Conservation (phyloP, 768 basidiomycete genomes). For the Trametes villosa region DNA sequence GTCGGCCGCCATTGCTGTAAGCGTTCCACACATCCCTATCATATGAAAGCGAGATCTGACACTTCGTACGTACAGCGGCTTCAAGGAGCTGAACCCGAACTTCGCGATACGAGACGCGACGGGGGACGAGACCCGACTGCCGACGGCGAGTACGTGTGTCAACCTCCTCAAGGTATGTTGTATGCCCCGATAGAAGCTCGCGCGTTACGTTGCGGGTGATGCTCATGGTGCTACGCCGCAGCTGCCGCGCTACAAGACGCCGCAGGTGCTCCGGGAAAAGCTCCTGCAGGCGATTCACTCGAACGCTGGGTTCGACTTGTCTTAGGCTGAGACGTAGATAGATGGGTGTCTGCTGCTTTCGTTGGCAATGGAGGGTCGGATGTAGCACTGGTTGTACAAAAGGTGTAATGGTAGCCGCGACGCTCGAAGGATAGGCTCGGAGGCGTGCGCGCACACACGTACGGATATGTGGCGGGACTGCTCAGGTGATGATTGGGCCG, state of each 20-base stretch:
- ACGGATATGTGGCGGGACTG: too few species aligned
- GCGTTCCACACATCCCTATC: constrained; percentile 31
- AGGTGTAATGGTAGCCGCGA: background rate
- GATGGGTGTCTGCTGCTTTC: background rate
- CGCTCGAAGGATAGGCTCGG: background rate
- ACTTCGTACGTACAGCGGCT: constrained; percentile 54
- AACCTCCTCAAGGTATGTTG: constrained; percentile 81
- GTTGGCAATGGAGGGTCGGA: background rate
- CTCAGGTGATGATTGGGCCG: background rate
- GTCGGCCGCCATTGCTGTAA: constrained; percentile 84
- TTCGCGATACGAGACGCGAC: constrained; percentile 89
- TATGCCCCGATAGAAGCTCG: too few species aligned
- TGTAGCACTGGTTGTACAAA: background rate
- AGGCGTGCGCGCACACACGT: too few species aligned
- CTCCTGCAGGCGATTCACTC: constrained; percentile 85
- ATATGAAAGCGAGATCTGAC: background rate
- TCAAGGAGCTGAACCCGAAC: constrained; percentile 84
- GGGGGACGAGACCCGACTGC: constrained; percentile 68
- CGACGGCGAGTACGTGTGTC: constrained; percentile 85
- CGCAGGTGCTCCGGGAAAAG: constrained; percentile 69
- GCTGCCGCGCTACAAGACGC: constrained; percentile 73
- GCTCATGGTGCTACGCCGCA: constrained; percentile 31
- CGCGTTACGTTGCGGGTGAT: background rate
- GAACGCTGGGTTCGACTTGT: constrained; percentile 92
- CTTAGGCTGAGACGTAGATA: constrained; percentile 42